phyloP scores from a whole-genome alignment of 805 yeast genomes.

The Isabelozyma heimii region DNA sequence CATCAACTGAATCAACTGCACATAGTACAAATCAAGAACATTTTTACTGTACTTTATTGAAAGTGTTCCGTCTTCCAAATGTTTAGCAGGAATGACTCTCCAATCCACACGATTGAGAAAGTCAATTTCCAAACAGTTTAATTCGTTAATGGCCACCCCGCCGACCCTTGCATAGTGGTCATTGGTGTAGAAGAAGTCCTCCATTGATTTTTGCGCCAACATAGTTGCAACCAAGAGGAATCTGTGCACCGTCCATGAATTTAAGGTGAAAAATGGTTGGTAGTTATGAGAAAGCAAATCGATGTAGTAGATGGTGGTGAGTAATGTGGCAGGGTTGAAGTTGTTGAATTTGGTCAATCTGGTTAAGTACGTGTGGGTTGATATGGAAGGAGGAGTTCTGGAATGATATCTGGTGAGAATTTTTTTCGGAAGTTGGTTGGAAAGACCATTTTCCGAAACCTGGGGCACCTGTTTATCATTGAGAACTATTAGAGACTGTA shows the following conservation, averaged over 20 bases:
- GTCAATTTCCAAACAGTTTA: conserved; percentile 86
- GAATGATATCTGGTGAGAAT: conserved; percentile 88
- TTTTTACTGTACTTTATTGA: conserved; percentile 32
- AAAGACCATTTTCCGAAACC: conserved; percentile 13
- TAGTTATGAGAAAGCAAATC: conserved; percentile 79
- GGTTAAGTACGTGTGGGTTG: conserved; percentile 71
- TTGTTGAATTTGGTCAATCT: conserved; percentile 82
- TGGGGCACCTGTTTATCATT: conserved; percentile 60
- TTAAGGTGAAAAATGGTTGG: conserved; percentile 72
- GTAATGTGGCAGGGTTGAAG: conserved; percentile 76
- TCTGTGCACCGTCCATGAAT: conserved; percentile 91
- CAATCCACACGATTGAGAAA: conserved; percentile 78
- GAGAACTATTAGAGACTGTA: conserved; percentile 66
- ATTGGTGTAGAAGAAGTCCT: conserved; percentile 93
- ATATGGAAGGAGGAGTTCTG: conserved; percentile 85
- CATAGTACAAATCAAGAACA: conserved; percentile 38
- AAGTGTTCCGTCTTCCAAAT: conserved; percentile 10
- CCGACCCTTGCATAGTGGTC: conserved; percentile 95
- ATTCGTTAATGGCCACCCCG: conserved; percentile 79
- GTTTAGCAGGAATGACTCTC: conserved; percentile 44
- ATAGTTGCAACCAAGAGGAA: conserved; percentile 88
- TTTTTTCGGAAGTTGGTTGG: conserved; percentile 11
- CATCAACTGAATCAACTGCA: conserved; percentile 39
- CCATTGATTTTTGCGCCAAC: conserved; percentile 83
- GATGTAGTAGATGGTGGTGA: conserved; percentile 84